phyloP scores from a whole-genome alignment of 768 basidiomycete genomes.

The Psilocybe tampanensis region DNA sequence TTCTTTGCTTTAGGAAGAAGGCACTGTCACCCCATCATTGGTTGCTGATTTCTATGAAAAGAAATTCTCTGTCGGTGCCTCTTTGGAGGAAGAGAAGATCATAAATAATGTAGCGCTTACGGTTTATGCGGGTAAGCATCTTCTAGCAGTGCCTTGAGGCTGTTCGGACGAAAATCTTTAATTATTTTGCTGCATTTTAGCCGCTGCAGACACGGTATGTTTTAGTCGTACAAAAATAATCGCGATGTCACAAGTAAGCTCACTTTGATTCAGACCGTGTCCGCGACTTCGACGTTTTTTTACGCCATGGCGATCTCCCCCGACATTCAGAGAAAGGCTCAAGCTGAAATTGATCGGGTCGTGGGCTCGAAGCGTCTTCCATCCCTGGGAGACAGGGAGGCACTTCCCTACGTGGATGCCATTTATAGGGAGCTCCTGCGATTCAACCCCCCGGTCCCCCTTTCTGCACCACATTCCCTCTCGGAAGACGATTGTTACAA shows the following conservation, averaged over 20 bases:
- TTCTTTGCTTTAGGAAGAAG: background rate
- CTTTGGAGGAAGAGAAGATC: background rate
- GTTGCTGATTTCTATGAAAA: background rate
- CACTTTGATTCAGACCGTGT: background rate
- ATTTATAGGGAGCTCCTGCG: conserved; percentile 11
- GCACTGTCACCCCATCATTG: background rate
- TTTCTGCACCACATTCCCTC: conserved; percentile 23
- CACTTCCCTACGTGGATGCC: conserved; percentile 26
- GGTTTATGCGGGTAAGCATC: background rate
- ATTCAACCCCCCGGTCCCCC: conserved; percentile 7
- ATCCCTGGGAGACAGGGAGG: conserved; percentile 21
- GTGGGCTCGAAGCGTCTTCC: conserved; percentile 32
- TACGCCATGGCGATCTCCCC: conserved; percentile 26
- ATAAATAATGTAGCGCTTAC: background rate
- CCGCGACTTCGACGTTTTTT: background rate
- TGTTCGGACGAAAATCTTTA: background rate
- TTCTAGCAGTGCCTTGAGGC: background rate
- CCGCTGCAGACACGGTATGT: background rate
- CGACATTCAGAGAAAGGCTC: conserved; percentile 30
- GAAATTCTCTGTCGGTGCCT: background rate
- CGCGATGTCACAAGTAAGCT: too few relatives aligned
- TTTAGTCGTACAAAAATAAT: background rate
- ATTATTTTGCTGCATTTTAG: background rate
- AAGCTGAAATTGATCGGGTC: conserved; percentile 34
- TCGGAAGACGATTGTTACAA: conserved; percentile 23